A percentile compares a stretch with the other conserved stretches of the same genome.
These are phyloP conservation scores for Phytophthora nicotianae DNA, from an alignment of 352 stramenopile genomes.

Conservation along the genomic window DNA sequence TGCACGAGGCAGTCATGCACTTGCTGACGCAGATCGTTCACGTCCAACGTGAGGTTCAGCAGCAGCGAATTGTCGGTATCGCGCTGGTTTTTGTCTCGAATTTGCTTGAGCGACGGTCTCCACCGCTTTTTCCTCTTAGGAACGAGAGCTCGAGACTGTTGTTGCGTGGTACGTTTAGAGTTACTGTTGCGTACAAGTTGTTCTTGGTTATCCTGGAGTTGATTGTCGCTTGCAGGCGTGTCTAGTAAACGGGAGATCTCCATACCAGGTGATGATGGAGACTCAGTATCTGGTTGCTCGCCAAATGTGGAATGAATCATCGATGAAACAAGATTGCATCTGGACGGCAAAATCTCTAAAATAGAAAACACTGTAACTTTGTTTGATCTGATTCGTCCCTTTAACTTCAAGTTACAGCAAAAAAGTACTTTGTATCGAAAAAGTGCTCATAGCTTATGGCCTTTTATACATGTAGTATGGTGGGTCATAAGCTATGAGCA, in stretches of 20 bases:
- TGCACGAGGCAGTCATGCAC: conserved; percentile 30
- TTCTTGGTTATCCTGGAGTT: conserved; percentile 4
- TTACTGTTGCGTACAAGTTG: neutral
- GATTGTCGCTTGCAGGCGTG: conserved; percentile 6
- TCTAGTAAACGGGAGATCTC: conserved; percentile 1
- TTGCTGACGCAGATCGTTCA: conserved; percentile 38
- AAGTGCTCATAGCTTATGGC: too few relatives aligned
- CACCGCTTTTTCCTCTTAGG: conserved; percentile 13
- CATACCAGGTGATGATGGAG: neutral
- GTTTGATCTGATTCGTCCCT: neutral
- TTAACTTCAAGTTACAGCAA: too few relatives aligned
- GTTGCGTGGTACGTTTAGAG: neutral
- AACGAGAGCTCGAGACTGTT: neutral
- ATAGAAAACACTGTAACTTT: neutral
- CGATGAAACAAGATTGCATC: conserved; percentile 5
- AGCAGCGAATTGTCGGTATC: conserved; percentile 23
- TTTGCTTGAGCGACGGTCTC: conserved; percentile 5
- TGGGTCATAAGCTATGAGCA: too few relatives aligned
- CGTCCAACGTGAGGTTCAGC: conserved; percentile 35
- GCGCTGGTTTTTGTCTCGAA: conserved; percentile 17
- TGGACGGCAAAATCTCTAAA: neutral
- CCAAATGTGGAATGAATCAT: conserved; percentile 2
- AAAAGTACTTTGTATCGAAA: too few relatives aligned
- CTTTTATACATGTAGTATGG: too few relatives aligned
- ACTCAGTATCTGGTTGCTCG: conserved; percentile 1